Conservation (phyloP, 164 flowering plant species). For the Vitis cinerea region DNA sequence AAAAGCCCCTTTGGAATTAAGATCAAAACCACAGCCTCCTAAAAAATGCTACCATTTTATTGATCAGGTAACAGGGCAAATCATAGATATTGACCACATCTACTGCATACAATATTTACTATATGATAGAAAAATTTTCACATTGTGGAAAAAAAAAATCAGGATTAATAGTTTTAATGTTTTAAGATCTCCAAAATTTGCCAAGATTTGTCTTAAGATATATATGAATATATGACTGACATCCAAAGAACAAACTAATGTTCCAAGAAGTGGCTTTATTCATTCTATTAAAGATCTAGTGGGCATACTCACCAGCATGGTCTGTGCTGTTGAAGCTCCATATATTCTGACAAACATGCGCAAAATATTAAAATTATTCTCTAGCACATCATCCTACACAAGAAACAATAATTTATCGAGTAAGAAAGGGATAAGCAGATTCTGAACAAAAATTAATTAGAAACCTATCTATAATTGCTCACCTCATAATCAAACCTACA, state of each 20-base stretch:
- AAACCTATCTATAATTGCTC: constrained; percentile 6
- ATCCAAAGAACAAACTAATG: not conserved
- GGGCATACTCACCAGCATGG: constrained; percentile 61
- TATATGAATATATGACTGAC: not conserved
- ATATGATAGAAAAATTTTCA: not conserved
- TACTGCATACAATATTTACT: not conserved
- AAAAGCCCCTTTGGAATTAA: too few species aligned
- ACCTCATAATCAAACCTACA: constrained; percentile 97
- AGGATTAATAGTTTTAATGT: too few species aligned
- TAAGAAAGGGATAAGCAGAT: constrained; percentile 5
- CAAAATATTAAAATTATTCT: constrained; percentile 78
- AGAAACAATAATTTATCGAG: constrained; percentile 2
- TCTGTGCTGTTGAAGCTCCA: constrained; percentile 75
- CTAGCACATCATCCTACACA: constrained; percentile 81
- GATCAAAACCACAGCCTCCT: too few species aligned
- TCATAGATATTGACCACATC: not conserved
- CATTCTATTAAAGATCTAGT: not conserved
- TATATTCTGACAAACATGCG: constrained; percentile 88
- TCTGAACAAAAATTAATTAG: not conserved
- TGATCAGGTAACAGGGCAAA: not conserved
- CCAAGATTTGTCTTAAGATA: too few species aligned
- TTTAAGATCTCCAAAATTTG: too few species aligned
- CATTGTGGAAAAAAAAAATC: not conserved
- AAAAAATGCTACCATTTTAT: too few species aligned
- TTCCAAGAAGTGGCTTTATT: not conserved